Conservation (phyloP, 2,329 filamentous ascomycete genomes). For the Dactylellina cionopaga region DNA sequence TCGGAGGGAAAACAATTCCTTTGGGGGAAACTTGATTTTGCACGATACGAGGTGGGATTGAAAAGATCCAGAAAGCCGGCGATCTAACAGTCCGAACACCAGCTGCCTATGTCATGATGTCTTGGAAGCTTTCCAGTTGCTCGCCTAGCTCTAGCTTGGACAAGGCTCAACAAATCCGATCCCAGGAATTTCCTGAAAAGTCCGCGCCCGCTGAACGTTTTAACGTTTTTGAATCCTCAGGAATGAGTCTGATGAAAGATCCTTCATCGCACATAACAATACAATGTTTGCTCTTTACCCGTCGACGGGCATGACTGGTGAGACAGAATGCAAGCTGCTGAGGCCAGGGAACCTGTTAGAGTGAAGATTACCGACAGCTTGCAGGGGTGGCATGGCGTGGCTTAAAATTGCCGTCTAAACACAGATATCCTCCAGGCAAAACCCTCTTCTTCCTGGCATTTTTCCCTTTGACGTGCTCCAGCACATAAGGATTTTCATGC, state of each 20-base stretch:
- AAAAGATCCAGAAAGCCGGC: slow-evolving; percentile 17
- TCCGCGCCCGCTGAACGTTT: slow-evolving; percentile 8
- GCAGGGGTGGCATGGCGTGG: slow-evolving; percentile 49
- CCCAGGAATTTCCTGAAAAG: slow-evolving; percentile 31
- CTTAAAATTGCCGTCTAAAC: slow-evolving; percentile 52
- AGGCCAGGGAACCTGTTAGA: slow-evolving; percentile 39
- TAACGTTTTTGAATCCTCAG: slow-evolving; percentile 34
- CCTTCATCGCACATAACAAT: slow-evolving; percentile 32
- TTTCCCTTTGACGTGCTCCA: slow-evolving; percentile 52
- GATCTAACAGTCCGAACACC: slow-evolving; percentile 18
- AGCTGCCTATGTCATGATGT: slow-evolving; percentile 46
- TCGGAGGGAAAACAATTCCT: slow-evolving; percentile 27
- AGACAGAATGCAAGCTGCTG: slow-evolving; percentile 48
- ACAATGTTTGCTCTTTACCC: slow-evolving; percentile 33
- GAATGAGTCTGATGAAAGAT: slow-evolving; percentile 23
- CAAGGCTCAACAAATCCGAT: slow-evolving; percentile 11
- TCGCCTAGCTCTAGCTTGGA: slow-evolving; percentile 39
- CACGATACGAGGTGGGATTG: slow-evolving; percentile 14
- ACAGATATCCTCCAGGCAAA: slow-evolving; percentile 44
- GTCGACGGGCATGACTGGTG: slow-evolving; percentile 33
- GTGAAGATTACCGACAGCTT: slow-evolving; percentile 43
- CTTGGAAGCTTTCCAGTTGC: slow-evolving; percentile 43
- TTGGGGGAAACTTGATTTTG: slow-evolving; percentile 49
- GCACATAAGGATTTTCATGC: slow-evolving; percentile 53
- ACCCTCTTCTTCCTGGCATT: slow-evolving; percentile 44